Evolutionary conservation across 495 filamentous ascomycete genomes (phyloP), one percentile per base, ranked within the genome.

Genomic region (Friedmanniomyces simplex): DNA sequence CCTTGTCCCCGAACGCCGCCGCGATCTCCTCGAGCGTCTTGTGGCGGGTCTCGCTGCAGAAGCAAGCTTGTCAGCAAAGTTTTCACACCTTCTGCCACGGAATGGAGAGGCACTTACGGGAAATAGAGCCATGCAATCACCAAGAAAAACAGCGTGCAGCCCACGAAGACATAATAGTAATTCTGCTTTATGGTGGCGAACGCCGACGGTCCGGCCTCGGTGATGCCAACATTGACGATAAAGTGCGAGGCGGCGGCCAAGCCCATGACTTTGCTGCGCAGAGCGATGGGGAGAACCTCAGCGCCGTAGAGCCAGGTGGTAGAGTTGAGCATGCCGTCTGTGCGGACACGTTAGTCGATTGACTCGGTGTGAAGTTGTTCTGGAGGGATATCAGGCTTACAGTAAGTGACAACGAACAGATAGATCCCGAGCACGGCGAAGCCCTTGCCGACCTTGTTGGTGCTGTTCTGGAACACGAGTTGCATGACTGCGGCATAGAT

Each of bases 401-500:
- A 82, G 58, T 80, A 81, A 30, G 67, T 68, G 2, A 79, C 74
- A 10, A 77, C 77, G 55, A 81, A 82, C 1, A 82, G 69, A 57
- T 82, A 82, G 28, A 82, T 82, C 1, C 77, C 79, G 1, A 81
- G 69, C 50, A 82, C 74, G 0, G 79, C 77, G 59, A 82, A 82
- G n/a, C 78, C 79, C 58, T 82, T 81, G 52, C 79, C 79, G 39
- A 81, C 57, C 2, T 64, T 63, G 60, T 82, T 82, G 26, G 77
- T 63, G 6, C 74, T 79, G 52, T 79, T 67, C 57, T 81, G 77
- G 69, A 81, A 82, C 42, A 73, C 60, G 22, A 69, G 68, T 63
- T 82, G 79, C 75, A 82, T 81, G 54, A 82, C 72, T 0, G 79
- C 77, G 1, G 79, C 70, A 57, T 82, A 82, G 64, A 81, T 81